Evolutionary conservation across 2,329 filamentous ascomycete species (phyloP).

Genomic region (Sarocladium oryzae): DNA sequence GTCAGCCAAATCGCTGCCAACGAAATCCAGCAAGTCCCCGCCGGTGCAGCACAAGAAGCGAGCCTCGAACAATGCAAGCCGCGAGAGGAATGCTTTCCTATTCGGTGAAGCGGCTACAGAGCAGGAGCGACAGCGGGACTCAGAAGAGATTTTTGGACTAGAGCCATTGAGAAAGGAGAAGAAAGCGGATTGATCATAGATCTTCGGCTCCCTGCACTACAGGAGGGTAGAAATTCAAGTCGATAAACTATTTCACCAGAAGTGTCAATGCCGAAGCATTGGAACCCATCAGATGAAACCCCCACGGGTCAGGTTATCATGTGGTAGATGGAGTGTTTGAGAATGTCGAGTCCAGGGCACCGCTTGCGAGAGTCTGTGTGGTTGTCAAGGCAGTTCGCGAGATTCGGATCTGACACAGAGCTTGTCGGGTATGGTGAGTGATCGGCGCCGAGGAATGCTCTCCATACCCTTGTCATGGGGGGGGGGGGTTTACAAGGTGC

Average conservation of each 20-base stretch:
- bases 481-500: too few relatives aligned
- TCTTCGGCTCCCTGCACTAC: background rate
- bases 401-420: background rate
- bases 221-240: background rate
- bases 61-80: conserved; percentile 36
- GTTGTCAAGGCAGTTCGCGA: too few relatives aligned
- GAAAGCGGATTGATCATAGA: background rate
- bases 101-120: conserved; percentile 47
- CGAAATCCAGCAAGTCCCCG: conserved; percentile 23
- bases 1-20: conserved; percentile 14
- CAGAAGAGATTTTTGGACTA: conserved; percentile 49
- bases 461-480: too few relatives aligned
- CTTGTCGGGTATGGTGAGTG: background rate
- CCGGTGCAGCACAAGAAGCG: conserved; percentile 32
- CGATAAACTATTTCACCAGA: too few relatives aligned
- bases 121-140: conserved; percentile 24
- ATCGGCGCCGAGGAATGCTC: background rate
- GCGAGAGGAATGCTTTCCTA: conserved; percentile 52
- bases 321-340: too few relatives aligned
- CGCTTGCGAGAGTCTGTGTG: too few relatives aligned
- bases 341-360: too few relatives aligned
- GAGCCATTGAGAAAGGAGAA: conserved; percentile 36
- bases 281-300: too few relatives aligned
- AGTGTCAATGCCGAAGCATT: too few relatives aligned
- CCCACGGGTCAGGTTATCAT: too few relatives aligned